Evolutionary conservation across 108 stramenopile species (phyloP), one percentile per base, ranked within the genome.

Genomic region (Nannochloropsis oceanica): DNA sequence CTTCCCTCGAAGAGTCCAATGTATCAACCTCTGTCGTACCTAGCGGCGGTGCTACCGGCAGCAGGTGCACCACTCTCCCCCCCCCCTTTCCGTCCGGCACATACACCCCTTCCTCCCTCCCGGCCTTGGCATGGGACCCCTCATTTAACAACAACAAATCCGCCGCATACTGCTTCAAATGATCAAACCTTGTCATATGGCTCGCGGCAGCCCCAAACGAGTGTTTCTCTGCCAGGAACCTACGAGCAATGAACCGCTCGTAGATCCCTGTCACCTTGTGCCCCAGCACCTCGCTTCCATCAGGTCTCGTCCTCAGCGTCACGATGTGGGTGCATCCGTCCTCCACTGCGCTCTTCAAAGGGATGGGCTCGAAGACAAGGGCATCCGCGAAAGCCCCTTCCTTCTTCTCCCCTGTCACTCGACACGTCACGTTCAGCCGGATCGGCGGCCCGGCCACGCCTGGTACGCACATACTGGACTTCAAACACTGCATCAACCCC

Each of bases 241-340:
- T 90, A 50, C 92, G 89, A 50, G 92, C 90, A 44, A 97, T 96
- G 80, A 95, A 43, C 27, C 90, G 87, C 90, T 96, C 97, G 82
- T 96, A 93, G 50, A 94, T 83, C 81, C 94, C 89, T 44, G 89
- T 91, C 50, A 84, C 84, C 84, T 88, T 82, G 93, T 91, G 26
- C 92, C 94, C 94, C n/a, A 94, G 88, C 24, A 96, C 94, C 91
- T 96, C 93, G 9, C 90, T 92, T 12, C 95, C 95, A 87, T 97
- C 95, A 7, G 97, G 95, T 80, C 95, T 82, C 79, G 96, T 94
- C 80, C 95, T 92, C 18, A 96, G 90, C 25, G 95, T 94, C 25
- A 97, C 80, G 20, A 96, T 94, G 91, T 97, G 94, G 13, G 95
- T 96, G 18, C 95, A 96, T 8, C 95, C 95, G n/a, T 96, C 96